A percentile compares a stretch with the other conserved stretches of the same genome.
These are phyloP conservation scores for Leccinellum albellum DNA, from an alignment of 768 basidiomycete species.

Conservation along the genomic window DNA sequence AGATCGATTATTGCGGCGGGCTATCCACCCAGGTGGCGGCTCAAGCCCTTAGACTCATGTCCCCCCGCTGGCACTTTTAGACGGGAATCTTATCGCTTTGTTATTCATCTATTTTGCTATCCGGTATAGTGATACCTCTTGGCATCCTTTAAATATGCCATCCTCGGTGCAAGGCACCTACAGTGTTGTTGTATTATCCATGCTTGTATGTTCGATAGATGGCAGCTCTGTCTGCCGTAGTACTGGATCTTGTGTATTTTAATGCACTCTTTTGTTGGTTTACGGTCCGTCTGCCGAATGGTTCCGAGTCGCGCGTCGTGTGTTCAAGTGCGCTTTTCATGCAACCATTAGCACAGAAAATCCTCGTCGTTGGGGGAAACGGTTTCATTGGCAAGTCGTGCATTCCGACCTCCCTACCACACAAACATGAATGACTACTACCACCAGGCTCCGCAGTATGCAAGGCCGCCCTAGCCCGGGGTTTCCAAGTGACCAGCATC, in stretches of 20 bases:
- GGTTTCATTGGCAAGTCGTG: slow-evolving; percentile 82
- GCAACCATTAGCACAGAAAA: slow-evolving; percentile 43
- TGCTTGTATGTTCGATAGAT: slow-evolving; percentile 3
- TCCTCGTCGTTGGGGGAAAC: slow-evolving; percentile 98
- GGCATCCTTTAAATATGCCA: slow-evolving; percentile 1
- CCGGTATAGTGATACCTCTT: slow-evolving; percentile 10
- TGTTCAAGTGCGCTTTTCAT: slow-evolving; percentile 2
- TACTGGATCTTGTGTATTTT: neutral
- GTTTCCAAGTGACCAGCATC: slow-evolving; percentile 85
- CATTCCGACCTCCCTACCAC: neutral
- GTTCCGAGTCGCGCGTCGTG: neutral
- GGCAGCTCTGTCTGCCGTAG: neutral
- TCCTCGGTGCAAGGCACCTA: slow-evolving; percentile 10
- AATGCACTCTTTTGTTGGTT: neutral
- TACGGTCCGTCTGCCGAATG: neutral
- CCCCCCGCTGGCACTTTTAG: neutral
- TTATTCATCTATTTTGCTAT: slow-evolving; percentile 14
- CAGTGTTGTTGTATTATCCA: neutral
- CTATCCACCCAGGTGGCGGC: slow-evolving; percentile 44
- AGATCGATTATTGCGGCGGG: neutral
- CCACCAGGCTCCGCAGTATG: slow-evolving; percentile 86
- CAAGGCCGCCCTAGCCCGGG: slow-evolving; percentile 77
- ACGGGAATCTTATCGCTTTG: neutral
- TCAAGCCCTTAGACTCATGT: slow-evolving; percentile 11
- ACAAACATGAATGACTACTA: neutral